Base-by-base conservation (phyloP, 2,329 filamentous ascomycete genomes). In the Penicillium verrucosum region DNA sequence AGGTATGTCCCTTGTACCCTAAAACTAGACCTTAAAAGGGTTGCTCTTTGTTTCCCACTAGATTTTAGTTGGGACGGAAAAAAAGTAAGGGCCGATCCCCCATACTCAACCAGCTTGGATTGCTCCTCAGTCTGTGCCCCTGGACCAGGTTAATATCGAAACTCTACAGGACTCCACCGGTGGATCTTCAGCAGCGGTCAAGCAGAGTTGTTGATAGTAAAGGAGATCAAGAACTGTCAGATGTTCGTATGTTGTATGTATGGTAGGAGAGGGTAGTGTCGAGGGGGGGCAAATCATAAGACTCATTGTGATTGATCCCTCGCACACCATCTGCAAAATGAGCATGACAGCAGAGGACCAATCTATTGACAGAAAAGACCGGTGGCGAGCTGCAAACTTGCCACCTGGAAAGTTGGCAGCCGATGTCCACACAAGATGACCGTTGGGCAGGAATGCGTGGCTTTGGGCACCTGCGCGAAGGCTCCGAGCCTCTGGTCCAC, bases 391-490 rank as follows among this genome's bases (percentile, higher is more conserved):
- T 52, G 42, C 47, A 41, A 51, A 57, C 59, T 65, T 61, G 64
- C 64, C 63, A 67, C 64, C 45, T 38, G 32, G 10, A 38, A 54
- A 55, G 38, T 18, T 49, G 55, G 37, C 47, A 32, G 51, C 49
- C 25, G 48, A 46, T 52, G 29, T 41, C 48, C 54, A 56, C 48
- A 45, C 56, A 54, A 54, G 43, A 55, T 55, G 58, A 25, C 44
- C 59, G 70, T 74, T 74, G 72, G 72, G 72, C 71, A 73, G 62
- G 60, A 69, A 74, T 74, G 70, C 68, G 68, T 72, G 67, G 65
- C 56, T 64, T 74, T 72, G 70, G 72, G 71, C 71, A 73, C 51
- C 57, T 45, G 59, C 51, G 55, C 53, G 55, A 53, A 50, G 52
- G 23, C 43, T 59, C 59, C 40, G 36, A 51, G 40, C 40, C 54